Conservation (phyloP, 148 eudicot genomes). For the Nyssa sinensis region DNA sequence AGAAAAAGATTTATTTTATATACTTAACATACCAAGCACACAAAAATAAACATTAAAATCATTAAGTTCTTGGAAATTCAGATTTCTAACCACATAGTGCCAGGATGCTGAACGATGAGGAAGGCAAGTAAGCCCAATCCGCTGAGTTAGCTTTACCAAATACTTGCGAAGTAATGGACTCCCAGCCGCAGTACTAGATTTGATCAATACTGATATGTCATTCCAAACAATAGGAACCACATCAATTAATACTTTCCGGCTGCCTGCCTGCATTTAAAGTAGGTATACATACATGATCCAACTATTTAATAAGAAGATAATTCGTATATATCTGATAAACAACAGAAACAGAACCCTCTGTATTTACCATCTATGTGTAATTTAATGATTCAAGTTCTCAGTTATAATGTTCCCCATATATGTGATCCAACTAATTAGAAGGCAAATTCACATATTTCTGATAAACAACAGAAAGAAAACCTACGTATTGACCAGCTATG, state of each 20-base stretch:
- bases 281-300: background rate
- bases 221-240: slow-evolving; percentile 72
- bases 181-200: slow-evolving; percentile 64
- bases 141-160: slow-evolving; percentile 80
- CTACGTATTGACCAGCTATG: too few species aligned
- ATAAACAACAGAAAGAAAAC: too few species aligned
- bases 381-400: too few species aligned
- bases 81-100: slow-evolving; percentile 77
- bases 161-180: slow-evolving; percentile 94
- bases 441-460: too few species aligned
- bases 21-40: background rate
- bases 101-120: slow-evolving; percentile 82
- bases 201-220: slow-evolving; percentile 71
- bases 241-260: slow-evolving; percentile 56
- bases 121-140: slow-evolving; percentile 77
- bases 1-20: too few species aligned
- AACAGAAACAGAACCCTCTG: background rate
- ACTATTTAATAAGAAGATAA: background rate
- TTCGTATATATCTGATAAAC: background rate
- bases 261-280: slow-evolving; percentile 62
- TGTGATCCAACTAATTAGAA: too few species aligned
- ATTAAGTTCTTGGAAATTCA: slow-evolving; percentile 7
- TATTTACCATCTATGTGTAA: too few species aligned
- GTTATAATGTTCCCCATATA: too few species aligned
- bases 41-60: slow-evolving; percentile 5